Conservation (phyloP, 2,329 filamentous ascomycete genomes). For the Simplicillium aogashimaense region DNA sequence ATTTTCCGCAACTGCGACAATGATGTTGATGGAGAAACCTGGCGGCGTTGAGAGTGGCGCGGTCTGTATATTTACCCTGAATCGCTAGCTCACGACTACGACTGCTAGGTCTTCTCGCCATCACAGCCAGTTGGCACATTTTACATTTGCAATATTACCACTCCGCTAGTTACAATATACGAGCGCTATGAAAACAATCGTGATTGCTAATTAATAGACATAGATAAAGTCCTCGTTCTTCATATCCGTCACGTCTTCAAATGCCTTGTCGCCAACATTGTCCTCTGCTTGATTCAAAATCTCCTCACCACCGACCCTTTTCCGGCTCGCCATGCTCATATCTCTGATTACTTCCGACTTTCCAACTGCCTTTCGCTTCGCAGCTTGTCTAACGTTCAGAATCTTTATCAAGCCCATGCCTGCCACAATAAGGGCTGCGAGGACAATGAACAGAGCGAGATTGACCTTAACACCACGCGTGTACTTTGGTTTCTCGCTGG, state of each 20-base stretch:
- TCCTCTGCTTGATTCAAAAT: constrained; percentile 10
- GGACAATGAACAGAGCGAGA: constrained; percentile 46
- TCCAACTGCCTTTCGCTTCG: constrained; percentile 21
- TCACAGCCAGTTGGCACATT: too few relatives aligned
- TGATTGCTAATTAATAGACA: constrained; percentile 23
- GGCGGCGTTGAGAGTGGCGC: too few relatives aligned
- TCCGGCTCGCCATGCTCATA: constrained; percentile 35
- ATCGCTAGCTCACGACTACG: too few relatives aligned
- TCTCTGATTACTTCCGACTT: constrained; percentile 41
- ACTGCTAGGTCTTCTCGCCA: too few relatives aligned
- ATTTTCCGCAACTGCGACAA: too few relatives aligned
- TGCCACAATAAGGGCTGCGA: constrained; percentile 34
- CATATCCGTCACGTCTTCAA: constrained; percentile 43
- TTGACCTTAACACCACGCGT: constrained; percentile 47
- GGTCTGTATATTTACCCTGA: too few relatives aligned
- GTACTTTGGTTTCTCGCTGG: constrained; percentile 48
- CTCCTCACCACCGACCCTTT: constrained; percentile 19
- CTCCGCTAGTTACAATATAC: too few relatives aligned
- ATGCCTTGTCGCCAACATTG: constrained; percentile 27
- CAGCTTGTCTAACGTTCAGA: constrained; percentile 39
- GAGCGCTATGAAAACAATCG: too few relatives aligned
- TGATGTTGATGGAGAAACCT: too few relatives aligned
- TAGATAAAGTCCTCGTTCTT: constrained; percentile 55
- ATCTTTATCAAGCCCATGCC: constrained; percentile 27
- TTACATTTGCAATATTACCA: too few relatives aligned